A percentile compares a stretch with the other conserved stretches of the same genome.
Conservation (phyloP, 345 rosid species). For the Adansonia digitata region DNA sequence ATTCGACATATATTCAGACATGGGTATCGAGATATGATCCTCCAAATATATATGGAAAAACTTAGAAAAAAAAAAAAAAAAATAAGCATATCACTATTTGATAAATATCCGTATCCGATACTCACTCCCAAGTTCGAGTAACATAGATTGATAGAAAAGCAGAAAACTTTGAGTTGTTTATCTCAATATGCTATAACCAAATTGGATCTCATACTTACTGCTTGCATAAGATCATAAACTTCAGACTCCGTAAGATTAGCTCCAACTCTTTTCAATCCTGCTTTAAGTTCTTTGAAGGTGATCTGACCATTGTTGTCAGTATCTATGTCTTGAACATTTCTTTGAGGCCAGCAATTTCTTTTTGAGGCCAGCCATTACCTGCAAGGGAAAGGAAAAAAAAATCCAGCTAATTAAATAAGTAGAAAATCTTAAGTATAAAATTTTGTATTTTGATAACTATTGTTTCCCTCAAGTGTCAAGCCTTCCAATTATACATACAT, state of each 20-base stretch:
- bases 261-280: conserved; percentile 68
- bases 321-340: conserved; percentile 86
- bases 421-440: too few relatives aligned
- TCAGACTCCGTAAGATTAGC: conserved; percentile 86
- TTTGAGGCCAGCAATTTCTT: conserved; percentile 84
- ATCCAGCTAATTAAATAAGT: not conserved
- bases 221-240: conserved; percentile 82
- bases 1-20: too few relatives aligned
- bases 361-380: conserved; percentile 82
- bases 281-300: conserved; percentile 81
- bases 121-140: too few relatives aligned
- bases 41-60: too few relatives aligned
- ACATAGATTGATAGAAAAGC: too few relatives aligned
- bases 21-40: too few relatives aligned
- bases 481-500: too few relatives aligned
- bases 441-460: too few relatives aligned
- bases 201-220: conserved; percentile 41
- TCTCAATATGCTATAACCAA: not conserved
- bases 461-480: too few relatives aligned
- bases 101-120: too few relatives aligned
- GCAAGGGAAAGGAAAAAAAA: conserved; percentile 5
- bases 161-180: not conserved
- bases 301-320: conserved; percentile 77
- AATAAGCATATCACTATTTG: too few relatives aligned
- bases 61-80: too few relatives aligned